phyloP scores from a whole-genome alignment of 1,284 basidiomycete genomes.

The Mycena sp. region DNA sequence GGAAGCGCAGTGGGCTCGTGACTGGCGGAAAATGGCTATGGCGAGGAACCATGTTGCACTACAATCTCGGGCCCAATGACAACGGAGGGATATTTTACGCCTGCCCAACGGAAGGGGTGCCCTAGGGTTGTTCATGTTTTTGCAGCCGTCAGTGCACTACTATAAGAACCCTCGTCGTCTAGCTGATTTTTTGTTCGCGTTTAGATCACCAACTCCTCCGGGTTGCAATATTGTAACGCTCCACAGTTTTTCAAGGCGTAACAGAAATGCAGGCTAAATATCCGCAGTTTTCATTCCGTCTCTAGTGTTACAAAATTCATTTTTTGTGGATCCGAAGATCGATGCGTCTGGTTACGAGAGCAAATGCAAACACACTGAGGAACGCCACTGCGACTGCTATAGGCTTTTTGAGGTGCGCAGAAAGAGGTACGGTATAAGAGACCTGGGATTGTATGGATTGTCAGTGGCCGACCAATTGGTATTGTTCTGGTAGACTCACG shows the following conservation, averaged over 20 bases:
- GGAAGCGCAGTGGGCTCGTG: conserved; percentile 46
- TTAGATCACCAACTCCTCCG: conserved; percentile 43
- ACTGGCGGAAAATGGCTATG: conserved; percentile 59
- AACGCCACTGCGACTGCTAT: conserved; percentile 76
- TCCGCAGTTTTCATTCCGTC: conserved; percentile 16
- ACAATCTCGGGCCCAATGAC: conserved; percentile 53
- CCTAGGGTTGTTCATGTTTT: conserved; percentile 61
- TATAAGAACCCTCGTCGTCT: not conserved
- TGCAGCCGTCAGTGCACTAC: conserved; percentile 52
- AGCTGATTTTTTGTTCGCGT: conserved; percentile 24
- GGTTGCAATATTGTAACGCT: conserved; percentile 57
- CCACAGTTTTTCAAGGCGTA: conserved; percentile 52
- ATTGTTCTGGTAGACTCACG: conserved; percentile 53
- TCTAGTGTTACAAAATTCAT: conserved; percentile 37
- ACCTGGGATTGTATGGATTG: conserved; percentile 59
- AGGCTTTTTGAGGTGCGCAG: conserved; percentile 87
- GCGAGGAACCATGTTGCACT: conserved; percentile 64
- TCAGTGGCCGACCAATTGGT: conserved; percentile 29
- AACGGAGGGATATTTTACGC: conserved; percentile 62
- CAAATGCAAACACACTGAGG: conserved; percentile 70
- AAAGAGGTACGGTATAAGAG: conserved; percentile 82
- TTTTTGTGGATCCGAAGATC: conserved; percentile 72
- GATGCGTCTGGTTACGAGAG: conserved; percentile 68
- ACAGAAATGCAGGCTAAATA: conserved; percentile 27
- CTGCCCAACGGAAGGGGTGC: conserved; percentile 46